phyloP scores from a whole-genome alignment of 208 protist species.

The Naegleria gruberi region DNA sequence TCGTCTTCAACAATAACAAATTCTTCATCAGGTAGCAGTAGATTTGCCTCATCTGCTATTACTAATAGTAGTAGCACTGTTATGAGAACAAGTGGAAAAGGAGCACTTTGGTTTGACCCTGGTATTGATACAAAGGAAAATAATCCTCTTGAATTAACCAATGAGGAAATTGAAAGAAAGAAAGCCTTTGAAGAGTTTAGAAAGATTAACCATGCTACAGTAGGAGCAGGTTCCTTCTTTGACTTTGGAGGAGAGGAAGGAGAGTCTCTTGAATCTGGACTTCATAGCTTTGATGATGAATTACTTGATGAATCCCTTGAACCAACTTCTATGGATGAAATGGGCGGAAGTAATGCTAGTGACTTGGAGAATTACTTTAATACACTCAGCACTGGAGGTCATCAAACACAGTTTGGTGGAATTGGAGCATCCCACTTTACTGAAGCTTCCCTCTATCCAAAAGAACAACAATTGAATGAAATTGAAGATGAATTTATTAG shows the following conservation, averaged over 20 bases:
- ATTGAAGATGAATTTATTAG: neutral
- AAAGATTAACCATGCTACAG: neutral
- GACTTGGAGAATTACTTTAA: neutral
- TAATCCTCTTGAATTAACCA: neutral
- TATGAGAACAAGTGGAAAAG: neutral
- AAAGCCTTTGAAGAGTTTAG: conserved; percentile 1
- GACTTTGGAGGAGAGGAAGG: neutral
- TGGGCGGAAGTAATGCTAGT: neutral
- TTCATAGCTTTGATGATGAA: neutral
- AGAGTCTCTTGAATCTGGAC: neutral
- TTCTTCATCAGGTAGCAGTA: neutral
- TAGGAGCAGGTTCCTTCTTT: neutral
- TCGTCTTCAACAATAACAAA: neutral
- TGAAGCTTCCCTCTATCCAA: too few species aligned
- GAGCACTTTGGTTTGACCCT: neutral
- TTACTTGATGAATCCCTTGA: neutral
- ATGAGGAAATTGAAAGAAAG: neutral
- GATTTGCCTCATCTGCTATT: neutral
- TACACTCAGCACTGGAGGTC: neutral
- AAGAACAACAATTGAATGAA: neutral
- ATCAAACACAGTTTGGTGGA: neutral
- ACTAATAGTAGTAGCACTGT: neutral
- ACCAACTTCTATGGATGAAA: neutral
- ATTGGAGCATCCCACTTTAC: too few species aligned
- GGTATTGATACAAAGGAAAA: neutral